Base-by-base conservation (phyloP, 768 basidiomycete genomes). In the Naematelia aurantialba region DNA sequence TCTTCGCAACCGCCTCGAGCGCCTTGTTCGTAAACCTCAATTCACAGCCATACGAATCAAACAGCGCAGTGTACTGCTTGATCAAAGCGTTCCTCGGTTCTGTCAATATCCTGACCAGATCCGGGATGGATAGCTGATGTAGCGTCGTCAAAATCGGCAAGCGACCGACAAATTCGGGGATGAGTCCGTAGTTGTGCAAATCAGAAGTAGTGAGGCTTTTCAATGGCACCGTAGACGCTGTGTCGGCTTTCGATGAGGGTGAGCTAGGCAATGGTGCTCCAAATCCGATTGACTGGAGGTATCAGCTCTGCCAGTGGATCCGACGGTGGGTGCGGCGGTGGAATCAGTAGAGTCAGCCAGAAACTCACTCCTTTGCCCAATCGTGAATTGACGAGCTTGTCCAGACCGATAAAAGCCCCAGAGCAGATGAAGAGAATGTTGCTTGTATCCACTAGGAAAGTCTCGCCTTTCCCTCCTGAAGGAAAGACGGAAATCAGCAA, bases 361-460 rank as follows among this genome's bases (percentile, higher is more conserved):
- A n/a, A 24, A 81, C 88, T 65, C 74, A 92, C 91, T 4, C 91
- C 91, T 79, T 90, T 91, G 11, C 87, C 85, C 11, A 91, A 81
- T 39, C 92, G 82, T 54, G 85, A 81, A 72, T 85, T 86, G 62
- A 98, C 85, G 24, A 97, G 78, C 52, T 81, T 83, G 45, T 96
- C 92, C 50, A 97, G 78, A 0, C 93, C 93, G 10, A 96, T 91
- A 72, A 96, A 96, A 1, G 94, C 94, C 1, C 94, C 94, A 51
- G 91, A 92, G 11, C 94, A 75, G 60, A 98, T 88, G 77, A 98
- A 98, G n/a, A 98, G 79, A 24, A 97, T 84, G 67, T 97, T 92
- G 5, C 87, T 85, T 0, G 76, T 77, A 51, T 77, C 73, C 5
- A 77, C 68, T 0, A 68, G 63, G 49, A 70, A 77, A 0, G 74